Conservation (phyloP, 2,329 filamentous ascomycete genomes). For the Diaporthe citri region DNA sequence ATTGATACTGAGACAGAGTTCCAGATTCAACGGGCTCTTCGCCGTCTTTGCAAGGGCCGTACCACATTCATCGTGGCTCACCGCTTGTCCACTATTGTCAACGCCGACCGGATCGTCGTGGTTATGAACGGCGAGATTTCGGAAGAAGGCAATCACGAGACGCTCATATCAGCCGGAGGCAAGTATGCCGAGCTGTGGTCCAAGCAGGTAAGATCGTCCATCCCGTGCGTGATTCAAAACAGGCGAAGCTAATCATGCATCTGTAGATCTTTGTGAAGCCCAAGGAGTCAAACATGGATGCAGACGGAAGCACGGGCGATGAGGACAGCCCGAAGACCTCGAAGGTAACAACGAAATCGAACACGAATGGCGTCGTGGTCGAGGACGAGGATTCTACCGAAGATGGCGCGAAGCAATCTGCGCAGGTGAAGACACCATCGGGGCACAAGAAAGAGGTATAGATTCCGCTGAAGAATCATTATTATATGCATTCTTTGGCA, state of each 20-base stretch:
- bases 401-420: conserved; percentile 42
- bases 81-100: conserved; percentile 78
- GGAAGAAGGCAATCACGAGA: conserved; percentile 73
- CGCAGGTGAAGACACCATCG: conserved; percentile 50
- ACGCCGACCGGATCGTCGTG: conserved; percentile 76
- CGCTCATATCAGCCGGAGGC: conserved; percentile 68
- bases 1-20: conserved; percentile 79
- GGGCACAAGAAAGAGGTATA: conserved; percentile 65
- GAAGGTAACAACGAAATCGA: conserved; percentile 54
- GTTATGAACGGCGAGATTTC: conserved; percentile 72
- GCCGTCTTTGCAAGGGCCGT: conserved; percentile 68
- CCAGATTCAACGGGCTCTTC: conserved; percentile 73
- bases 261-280: conserved; percentile 60
- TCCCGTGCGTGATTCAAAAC: not conserved
- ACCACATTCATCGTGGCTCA: conserved; percentile 79
- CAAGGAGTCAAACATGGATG: conserved; percentile 54
- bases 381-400: conserved; percentile 49
- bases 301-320: conserved; percentile 43
- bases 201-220: conserved; percentile 58
- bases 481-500: conserved; percentile 54
- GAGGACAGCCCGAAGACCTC: conserved; percentile 47
- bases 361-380: conserved; percentile 50
- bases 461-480: conserved; percentile 52
- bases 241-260: not conserved
- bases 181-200: conserved; percentile 76